Conservation (phyloP, 1,284 basidiomycete genomes). For the Ustilago esculenta region DNA sequence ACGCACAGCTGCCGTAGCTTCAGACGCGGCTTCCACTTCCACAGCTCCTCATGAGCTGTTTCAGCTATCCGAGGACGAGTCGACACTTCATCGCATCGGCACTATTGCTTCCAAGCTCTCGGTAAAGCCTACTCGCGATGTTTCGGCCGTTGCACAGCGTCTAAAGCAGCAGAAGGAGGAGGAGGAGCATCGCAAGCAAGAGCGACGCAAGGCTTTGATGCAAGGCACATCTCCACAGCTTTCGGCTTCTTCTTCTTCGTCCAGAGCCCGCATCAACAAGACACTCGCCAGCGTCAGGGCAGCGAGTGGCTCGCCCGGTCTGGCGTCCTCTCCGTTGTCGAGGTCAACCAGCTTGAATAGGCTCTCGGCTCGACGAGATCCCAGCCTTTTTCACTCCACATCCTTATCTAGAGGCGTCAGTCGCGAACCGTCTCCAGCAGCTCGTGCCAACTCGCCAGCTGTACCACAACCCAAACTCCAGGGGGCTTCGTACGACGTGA, state of each 20-base stretch:
- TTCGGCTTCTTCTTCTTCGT: conserved; percentile 14
- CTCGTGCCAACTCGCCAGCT: neutral
- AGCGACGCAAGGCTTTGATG: conserved; percentile 36
- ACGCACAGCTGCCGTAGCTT: neutral
- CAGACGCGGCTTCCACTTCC: conserved; percentile 11
- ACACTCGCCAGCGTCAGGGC: conserved; percentile 11
- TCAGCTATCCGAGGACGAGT: conserved; percentile 38
- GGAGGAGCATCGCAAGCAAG: conserved; percentile 42
- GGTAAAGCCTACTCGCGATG: conserved; percentile 35
- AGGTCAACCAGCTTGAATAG: conserved; percentile 40
- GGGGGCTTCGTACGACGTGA: conserved; percentile 10
- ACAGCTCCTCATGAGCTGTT: conserved; percentile 40
- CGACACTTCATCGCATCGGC: conserved; percentile 25
- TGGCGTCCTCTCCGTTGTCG: conserved; percentile 17
- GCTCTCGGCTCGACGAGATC: conserved; percentile 20
- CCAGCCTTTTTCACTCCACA: neutral
- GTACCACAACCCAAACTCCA: conserved; percentile 2
- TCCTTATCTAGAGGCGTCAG: conserved; percentile 15
- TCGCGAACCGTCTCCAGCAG: conserved; percentile 20
- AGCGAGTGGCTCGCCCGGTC: neutral
- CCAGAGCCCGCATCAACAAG: conserved; percentile 22
- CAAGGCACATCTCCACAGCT: conserved; percentile 25
- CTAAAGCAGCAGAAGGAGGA: conserved; percentile 50
- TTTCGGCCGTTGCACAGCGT: conserved; percentile 35
- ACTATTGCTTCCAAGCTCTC: conserved; percentile 35